phyloP scores from a whole-genome alignment of 257 asterid species.

The Verbena officinalis region DNA sequence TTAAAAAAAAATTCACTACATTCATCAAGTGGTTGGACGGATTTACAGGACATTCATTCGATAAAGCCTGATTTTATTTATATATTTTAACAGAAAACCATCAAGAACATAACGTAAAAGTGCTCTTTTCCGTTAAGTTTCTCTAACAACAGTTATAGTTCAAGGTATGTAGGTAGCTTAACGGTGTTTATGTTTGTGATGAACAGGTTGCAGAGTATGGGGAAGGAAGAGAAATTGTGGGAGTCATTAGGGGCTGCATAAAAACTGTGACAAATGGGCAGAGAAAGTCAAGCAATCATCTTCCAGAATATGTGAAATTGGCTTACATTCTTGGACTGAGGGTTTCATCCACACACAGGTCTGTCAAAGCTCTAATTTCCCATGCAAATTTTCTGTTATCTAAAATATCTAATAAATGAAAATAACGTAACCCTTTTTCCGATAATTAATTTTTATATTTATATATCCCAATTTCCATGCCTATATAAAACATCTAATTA shows the following conservation, averaged over 20 bases:
- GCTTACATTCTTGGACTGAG: slow-evolving; percentile 80
- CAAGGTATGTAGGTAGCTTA: too few relatives aligned
- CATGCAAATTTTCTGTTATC: slow-evolving; percentile 19
- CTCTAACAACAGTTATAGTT: too few relatives aligned
- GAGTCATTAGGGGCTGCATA: slow-evolving; percentile 72
- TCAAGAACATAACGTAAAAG: too few relatives aligned
- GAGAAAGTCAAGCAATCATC: slow-evolving; percentile 28
- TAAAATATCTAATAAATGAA: background rate
- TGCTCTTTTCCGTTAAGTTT: too few relatives aligned
- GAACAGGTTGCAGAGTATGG: slow-evolving; percentile 69
- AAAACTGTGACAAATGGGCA: slow-evolving; percentile 65
- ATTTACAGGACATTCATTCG: too few relatives aligned
- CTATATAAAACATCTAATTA: background rate
- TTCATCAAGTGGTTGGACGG: too few relatives aligned
- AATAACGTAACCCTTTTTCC: background rate
- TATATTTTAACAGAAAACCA: too few relatives aligned
- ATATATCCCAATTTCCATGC: background rate
- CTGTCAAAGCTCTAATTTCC: slow-evolving; percentile 18
- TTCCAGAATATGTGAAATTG: slow-evolving; percentile 56
- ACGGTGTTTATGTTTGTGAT: background rate
- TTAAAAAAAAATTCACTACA: too few relatives aligned
- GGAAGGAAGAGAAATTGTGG: slow-evolving; percentile 54
- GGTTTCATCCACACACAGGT: slow-evolving; percentile 84
- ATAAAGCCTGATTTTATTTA: too few relatives aligned
- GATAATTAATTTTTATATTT: too few relatives aligned